Base-by-base conservation (phyloP, 345 rosid species). In the Luvunga scandens region DNA sequence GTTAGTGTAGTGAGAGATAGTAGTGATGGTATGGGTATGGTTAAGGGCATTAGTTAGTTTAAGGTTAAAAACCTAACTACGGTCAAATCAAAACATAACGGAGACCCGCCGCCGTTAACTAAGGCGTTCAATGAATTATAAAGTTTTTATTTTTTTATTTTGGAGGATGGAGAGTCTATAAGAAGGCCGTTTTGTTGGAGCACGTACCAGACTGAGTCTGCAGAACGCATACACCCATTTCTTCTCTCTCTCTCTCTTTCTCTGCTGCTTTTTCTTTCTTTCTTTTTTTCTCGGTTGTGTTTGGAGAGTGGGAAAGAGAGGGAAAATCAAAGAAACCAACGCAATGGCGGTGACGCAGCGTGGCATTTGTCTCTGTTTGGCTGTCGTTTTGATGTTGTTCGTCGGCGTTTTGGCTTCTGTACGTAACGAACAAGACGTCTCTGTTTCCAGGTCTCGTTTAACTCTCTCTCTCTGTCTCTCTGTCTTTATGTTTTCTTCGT, bases 181-280 rank as follows among this genome's bases (percentile, higher is more conserved):
- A 79, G 88, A 82, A 64, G 85, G 82, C 84, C 83, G 84, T 82
- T 84, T 77, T 83, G 84, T 87, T 77, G 91, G 84, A 86, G 85
- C 87, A 82, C 78, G 86, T 53, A 74, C 85, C 76, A 80, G 86
- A 84, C 85, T 83, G 74, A 34, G 66, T 60, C 72, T 70, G 8
- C 27, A 4, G 50, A 34, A 9, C 59, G 63, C 81, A 53, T 2
- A 16, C 56, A 53, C 22, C 18, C 7, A 18, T 18, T 50, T 9
- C 57, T 16, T 16, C 66, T 56, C 76, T 72, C 39, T 28, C 36
- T 53, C 76, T 69, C 28, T 25, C 34, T n/a, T 38, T 62, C 66
- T 62, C 50, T 45, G 50, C 50, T 45, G 50, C 50, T 73, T 69
- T 24, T 24, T 34, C 12, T 73, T 56, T 56, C 57, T 18, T 18